Evolutionary conservation across 805 yeast genomes (phyloP).

Genomic region (Ogataea trehaloabstinens): DNA sequence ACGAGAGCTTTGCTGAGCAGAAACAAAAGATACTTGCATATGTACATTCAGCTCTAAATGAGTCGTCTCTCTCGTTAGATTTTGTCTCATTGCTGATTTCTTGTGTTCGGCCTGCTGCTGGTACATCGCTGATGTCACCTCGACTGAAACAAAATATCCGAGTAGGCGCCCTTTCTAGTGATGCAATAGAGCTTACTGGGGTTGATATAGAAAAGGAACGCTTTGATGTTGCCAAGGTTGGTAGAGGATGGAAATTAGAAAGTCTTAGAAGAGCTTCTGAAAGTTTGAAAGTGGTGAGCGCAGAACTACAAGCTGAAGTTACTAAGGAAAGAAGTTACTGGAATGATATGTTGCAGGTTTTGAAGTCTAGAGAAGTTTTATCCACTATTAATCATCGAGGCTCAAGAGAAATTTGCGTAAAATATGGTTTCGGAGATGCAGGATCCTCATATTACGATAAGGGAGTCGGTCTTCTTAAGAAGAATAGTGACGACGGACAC

Average conservation of each 20-base stretch:
- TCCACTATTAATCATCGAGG: conserved; percentile 62
- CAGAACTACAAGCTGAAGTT: conserved; percentile 52
- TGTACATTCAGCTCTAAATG: conserved; percentile 74
- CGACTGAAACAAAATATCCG: conserved; percentile 72
- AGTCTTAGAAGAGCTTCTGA: conserved; percentile 56
- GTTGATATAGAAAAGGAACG: conserved; percentile 16
- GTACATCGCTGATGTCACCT: conserved; percentile 84
- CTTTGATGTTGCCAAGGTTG: conserved; percentile 37
- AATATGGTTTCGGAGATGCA: conserved; percentile 88
- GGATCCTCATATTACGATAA: conserved; percentile 75
- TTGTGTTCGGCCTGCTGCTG: conserved; percentile 79
- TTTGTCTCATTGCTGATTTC: conserved; percentile 82
- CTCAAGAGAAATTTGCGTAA: conserved; percentile 65
- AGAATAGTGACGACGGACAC: conserved; percentile 43
- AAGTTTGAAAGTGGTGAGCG: conserved; percentile 50
- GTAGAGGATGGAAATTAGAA: conserved; percentile 83
- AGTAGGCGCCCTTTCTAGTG: conserved; percentile 66
- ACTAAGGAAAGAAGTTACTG: conserved; percentile 66
- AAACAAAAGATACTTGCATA: conserved; percentile 52
- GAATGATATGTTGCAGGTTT: conserved; percentile 47
- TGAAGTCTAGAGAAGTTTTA: conserved; percentile 55
- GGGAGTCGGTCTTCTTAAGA: conserved; percentile 72
- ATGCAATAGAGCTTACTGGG: conserved; percentile 32
- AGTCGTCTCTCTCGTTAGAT: conserved; percentile 83
- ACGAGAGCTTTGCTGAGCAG: conserved; percentile 44